Conservation (phyloP, 2,329 filamentous ascomycete species). For the Didymella arachidicola region DNA sequence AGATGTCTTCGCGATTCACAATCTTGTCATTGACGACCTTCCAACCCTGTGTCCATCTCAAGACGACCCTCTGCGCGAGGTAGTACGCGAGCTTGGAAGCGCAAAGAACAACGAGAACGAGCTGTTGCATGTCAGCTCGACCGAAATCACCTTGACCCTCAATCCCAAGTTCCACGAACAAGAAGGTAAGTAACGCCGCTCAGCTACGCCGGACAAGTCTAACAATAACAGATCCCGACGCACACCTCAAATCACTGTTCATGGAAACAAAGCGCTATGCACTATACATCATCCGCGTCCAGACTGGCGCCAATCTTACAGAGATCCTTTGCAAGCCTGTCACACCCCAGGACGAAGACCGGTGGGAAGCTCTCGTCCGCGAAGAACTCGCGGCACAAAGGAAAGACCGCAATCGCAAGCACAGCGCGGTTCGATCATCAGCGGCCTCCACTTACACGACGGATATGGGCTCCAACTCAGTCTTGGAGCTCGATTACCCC, state of each 20-base stretch:
- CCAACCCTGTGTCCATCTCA: slow-evolving; percentile 76
- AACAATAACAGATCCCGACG: slow-evolving; percentile 75
- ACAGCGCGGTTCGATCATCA: slow-evolving; percentile 70
- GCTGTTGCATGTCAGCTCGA: slow-evolving; percentile 83
- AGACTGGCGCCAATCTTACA: slow-evolving; percentile 89
- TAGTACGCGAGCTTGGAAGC: slow-evolving; percentile 91
- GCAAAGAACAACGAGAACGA: slow-evolving; percentile 97
- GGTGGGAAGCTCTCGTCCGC: slow-evolving; percentile 80
- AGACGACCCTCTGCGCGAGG: slow-evolving; percentile 89
- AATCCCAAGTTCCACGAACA: slow-evolving; percentile 88
- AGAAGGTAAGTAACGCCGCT: slow-evolving; percentile 61
- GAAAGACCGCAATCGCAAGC: slow-evolving; percentile 60
- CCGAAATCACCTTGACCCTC: slow-evolving; percentile 89
- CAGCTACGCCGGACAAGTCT: slow-evolving; percentile 22
- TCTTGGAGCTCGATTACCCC: slow-evolving; percentile 91
- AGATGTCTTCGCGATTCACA: slow-evolving; percentile 96
- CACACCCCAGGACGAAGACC: slow-evolving; percentile 82
- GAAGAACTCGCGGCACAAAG: slow-evolving; percentile 72
- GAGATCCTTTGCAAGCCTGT: slow-evolving; percentile 95
- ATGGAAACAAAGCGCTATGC: slow-evolving; percentile 99
- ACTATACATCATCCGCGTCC: slow-evolving; percentile 95
- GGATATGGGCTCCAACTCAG: slow-evolving; percentile 56
- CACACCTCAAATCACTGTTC: slow-evolving; percentile 88
- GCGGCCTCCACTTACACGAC: slow-evolving; percentile 81
- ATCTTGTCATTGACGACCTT: slow-evolving; percentile 81